These are phyloP conservation scores for Ogataea saltuana DNA, from an alignment of 805 yeast genomes.

Conservation along the genomic window DNA sequence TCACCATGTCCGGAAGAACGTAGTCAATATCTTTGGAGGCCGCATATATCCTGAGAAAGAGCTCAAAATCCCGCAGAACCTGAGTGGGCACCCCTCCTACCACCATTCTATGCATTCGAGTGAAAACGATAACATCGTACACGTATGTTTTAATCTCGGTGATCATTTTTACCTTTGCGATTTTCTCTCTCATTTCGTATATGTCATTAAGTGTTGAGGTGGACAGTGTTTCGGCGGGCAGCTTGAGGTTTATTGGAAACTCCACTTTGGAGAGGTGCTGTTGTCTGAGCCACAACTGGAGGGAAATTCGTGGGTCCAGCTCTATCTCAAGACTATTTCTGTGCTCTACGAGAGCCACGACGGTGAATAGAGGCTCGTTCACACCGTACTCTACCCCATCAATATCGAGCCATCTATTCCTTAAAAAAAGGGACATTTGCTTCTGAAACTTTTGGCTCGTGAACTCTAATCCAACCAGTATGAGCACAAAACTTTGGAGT, in stretches of 20 bases:
- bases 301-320: conserved; percentile 24
- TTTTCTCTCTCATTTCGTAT: not conserved
- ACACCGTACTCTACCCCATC: conserved; percentile 2
- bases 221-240: not conserved
- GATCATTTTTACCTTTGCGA: conserved; percentile 37
- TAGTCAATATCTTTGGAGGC: conserved; percentile 41
- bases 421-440: conserved; percentile 6
- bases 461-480: conserved; percentile 13
- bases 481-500: conserved; percentile 1
- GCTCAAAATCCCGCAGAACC: conserved; percentile 44
- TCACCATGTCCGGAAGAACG: conserved; percentile 56
- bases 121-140: conserved; percentile 54
- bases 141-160: conserved; percentile 55
- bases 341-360: conserved; percentile 24
- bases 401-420: not conserved
- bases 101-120: conserved; percentile 57
- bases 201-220: conserved; percentile 1
- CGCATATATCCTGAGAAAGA: conserved; percentile 42
- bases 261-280: conserved; percentile 18
- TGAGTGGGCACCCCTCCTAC: conserved; percentile 52
- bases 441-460: conserved; percentile 16
- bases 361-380: conserved; percentile 22
- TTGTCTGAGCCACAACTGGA: conserved; percentile 37
- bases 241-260: not conserved
- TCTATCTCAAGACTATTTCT: conserved; percentile 20